A percentile compares a stretch with the other conserved stretches of the same genome.
Evolutionary conservation across 208 protist genomes (phyloP).

Genomic region (Leishmania tarentolae): DNA sequence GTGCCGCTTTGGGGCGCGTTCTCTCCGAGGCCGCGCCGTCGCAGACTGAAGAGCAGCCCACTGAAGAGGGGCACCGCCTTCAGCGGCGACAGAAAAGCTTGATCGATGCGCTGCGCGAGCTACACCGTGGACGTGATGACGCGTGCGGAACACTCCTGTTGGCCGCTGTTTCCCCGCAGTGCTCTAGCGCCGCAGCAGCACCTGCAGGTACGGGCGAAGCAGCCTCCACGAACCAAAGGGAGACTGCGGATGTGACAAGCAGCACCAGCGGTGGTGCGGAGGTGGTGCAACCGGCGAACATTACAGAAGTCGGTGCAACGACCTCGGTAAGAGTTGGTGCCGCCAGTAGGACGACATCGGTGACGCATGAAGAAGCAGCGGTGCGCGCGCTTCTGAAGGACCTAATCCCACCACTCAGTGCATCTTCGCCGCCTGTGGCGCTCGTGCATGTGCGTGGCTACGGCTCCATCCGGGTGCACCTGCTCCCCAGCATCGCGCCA

Average conservation of each 20-base stretch:
- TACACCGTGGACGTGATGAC: conserved; percentile 30
- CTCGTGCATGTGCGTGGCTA: conserved; percentile 56
- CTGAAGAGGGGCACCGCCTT: neutral
- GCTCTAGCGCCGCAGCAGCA: neutral
- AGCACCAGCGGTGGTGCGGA: neutral
- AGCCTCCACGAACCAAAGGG: neutral
- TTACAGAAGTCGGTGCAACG: neutral
- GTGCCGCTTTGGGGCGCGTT: conserved; percentile 19
- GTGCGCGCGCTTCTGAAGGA: conserved; percentile 38
- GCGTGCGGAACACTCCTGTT: conserved; percentile 31
- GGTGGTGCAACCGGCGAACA: neutral
- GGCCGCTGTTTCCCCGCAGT: conserved; percentile 14
- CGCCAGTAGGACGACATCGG: neutral
- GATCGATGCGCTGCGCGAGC: conserved; percentile 6
- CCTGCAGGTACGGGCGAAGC: neutral
- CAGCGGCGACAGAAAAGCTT: conserved; percentile 4
- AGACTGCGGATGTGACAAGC: neutral
- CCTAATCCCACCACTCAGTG: conserved; percentile 6
- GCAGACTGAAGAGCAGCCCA: neutral
- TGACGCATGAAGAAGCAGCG: conserved; percentile 28
- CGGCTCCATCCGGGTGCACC: conserved; percentile 70
- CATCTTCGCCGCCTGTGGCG: conserved; percentile 6
- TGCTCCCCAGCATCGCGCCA: conserved; percentile 92
- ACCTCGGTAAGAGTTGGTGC: neutral
- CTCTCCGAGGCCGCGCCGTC: neutral